Evolutionary conservation across 2,329 filamentous ascomycete species (phyloP), one percentile per base, ranked within the genome.

Genomic region (Thermothelomyces thermophilus): DNA sequence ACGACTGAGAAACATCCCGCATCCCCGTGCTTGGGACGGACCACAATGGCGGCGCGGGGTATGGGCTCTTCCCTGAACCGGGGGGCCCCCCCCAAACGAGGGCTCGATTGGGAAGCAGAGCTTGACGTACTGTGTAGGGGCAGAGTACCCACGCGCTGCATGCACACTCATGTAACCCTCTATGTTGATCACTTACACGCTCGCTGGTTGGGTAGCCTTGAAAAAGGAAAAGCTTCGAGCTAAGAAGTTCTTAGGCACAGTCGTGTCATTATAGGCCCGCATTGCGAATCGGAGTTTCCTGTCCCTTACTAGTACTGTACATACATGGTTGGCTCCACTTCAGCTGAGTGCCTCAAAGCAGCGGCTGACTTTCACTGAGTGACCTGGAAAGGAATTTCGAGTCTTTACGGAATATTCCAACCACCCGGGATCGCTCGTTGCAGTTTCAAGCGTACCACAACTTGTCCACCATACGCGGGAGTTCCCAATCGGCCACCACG

Each of bases 101-200:
- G 41, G 20, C 30, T 36, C n/a, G 26, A 10, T 20, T 34, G 16
- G 30, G 17, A 13, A 19, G 19, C 36, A 40, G 20, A 7, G 5
- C 7, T 20, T 24, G 17, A 20, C 17, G 34, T 35, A 17, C 34
- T 13, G 22, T 14, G 11, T 34, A 26, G 5, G 24, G 24, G 5
- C 24, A 9, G 5, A 5, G 24, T 26, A 26, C 24, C 24, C 24
- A 26, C 24, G 30, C 14, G 8, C 14, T 44, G 10, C 3, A n/a
- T 45, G 41, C 41, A 43, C 28, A 17, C 31, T 9, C 5, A 37
- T 51, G 46, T 31, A 42, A 42, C 46, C 46, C 22, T 33, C 13
- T 41, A 11, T 7, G 46, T 13, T 31, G 46, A 48, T 42, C 46
- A 48, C 39, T 41, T 35, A 41, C 45, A 48, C 37, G 17, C 7